A percentile compares a stretch with the other conserved stretches of the same genome.
phyloP scores from a whole-genome alignment of 257 asterid species.

The Gentiana macrophylla region DNA sequence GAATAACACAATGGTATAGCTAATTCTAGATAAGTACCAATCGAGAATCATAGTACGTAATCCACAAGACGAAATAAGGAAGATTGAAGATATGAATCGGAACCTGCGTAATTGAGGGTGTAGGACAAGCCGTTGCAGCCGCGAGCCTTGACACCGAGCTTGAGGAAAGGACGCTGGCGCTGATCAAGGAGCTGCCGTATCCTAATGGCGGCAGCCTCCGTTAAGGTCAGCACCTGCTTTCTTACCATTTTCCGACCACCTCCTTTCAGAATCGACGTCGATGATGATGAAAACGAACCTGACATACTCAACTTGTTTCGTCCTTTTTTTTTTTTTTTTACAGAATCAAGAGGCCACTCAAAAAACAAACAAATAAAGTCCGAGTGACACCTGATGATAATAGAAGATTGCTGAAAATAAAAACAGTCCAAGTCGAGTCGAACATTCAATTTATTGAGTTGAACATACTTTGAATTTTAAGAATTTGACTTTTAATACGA shows the following conservation, averaged over 20 bases:
- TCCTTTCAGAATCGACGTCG: slow-evolving; percentile 8
- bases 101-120: slow-evolving; percentile 96
- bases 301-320: too few relatives aligned
- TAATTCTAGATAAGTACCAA: not conserved
- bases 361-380: too few relatives aligned
- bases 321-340: too few relatives aligned
- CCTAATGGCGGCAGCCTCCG: slow-evolving; percentile 75
- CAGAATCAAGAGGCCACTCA: too few relatives aligned
- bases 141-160: slow-evolving; percentile 96
- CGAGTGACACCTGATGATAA: too few relatives aligned
- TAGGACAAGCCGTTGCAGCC: slow-evolving; percentile 98
- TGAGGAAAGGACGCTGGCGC: slow-evolving; percentile 79
- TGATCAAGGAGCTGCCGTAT: slow-evolving; percentile 63
- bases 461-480: too few relatives aligned
- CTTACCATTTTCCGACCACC: slow-evolving; percentile 27
- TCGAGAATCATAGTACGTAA: not conserved
- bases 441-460: too few relatives aligned
- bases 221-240: slow-evolving; percentile 71
- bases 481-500: too few relatives aligned
- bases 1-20: not conserved
- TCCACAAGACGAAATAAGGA: not conserved
- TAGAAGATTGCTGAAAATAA: too few relatives aligned
- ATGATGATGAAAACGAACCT: not conserved
- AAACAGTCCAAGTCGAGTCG: too few relatives aligned
- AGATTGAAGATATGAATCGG: not conserved